Conservation (phyloP, 768 basidiomycete species). For the Phanerochaete carnosa region DNA sequence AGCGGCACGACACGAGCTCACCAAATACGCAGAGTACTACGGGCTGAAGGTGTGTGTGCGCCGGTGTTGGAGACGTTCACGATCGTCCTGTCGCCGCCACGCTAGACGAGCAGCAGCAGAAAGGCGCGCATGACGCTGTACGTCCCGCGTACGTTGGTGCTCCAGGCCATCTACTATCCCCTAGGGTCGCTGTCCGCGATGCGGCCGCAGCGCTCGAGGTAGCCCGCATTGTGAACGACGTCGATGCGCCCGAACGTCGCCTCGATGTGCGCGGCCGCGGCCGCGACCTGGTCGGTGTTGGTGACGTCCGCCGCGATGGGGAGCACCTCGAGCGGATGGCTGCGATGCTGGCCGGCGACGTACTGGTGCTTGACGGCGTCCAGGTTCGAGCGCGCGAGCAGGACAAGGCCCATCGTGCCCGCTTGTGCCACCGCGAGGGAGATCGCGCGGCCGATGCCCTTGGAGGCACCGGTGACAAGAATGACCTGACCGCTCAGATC, state of each 20-base stretch:
- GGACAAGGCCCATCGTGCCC: slow-evolving; percentile 23
- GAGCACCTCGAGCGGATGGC: neutral
- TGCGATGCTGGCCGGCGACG: neutral
- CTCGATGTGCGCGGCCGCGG: neutral
- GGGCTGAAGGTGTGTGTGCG: neutral
- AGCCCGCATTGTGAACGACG: slow-evolving; percentile 1
- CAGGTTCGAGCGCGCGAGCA: slow-evolving; percentile 16
- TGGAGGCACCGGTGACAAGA: slow-evolving; percentile 25
- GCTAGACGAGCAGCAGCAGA: slow-evolving; percentile 9
- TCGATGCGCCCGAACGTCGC: neutral
- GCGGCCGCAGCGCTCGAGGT: neutral
- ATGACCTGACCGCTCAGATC: slow-evolving; percentile 23
- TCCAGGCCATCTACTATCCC: slow-evolving; percentile 8
- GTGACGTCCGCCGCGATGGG: neutral
- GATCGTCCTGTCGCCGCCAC: neutral
- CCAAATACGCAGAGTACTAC: neutral
- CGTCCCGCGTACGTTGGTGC: slow-evolving; percentile 3
- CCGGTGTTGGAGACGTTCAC: slow-evolving; percentile 2
- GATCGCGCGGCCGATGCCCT: slow-evolving; percentile 25
- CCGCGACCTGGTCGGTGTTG: neutral
- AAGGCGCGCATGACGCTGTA: slow-evolving; percentile 11
- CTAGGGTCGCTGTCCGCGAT: slow-evolving; percentile 8
- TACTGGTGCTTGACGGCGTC: neutral
- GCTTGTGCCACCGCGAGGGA: slow-evolving; percentile 25
- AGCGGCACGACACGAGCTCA: neutral